These are phyloP conservation scores for Glycine soja DNA, from an alignment of 306 rosid genomes.

Conservation along the genomic window DNA sequence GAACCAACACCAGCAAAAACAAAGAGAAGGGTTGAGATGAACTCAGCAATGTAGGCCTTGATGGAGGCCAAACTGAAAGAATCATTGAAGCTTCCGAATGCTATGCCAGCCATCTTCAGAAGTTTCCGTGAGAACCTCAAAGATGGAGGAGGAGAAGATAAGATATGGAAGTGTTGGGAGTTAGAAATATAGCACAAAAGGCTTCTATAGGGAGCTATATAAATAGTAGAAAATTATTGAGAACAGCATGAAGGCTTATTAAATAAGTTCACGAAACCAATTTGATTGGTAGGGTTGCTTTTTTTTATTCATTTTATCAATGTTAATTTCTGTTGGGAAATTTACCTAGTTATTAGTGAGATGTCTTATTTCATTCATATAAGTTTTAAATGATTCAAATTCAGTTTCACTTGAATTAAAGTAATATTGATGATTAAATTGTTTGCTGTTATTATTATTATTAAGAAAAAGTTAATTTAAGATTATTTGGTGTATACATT, in stretches of 20 bases:
- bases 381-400: too few species aligned
- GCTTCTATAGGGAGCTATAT: conserved; percentile 38
- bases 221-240: conserved; percentile 34
- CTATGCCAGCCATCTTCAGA: conserved; percentile 69
- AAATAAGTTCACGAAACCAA: conserved; percentile 43
- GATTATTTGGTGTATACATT: too few species aligned
- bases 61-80: conserved; percentile 75
- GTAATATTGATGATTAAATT: too few species aligned
- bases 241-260: conserved; percentile 17
- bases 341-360: too few species aligned
- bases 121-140: background rate
- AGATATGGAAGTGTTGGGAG: conserved; percentile 25
- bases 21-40: conserved; percentile 90
- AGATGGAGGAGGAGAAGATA: conserved; percentile 41
- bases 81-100: conserved; percentile 78
- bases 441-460: too few species aligned
- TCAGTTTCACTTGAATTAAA: too few species aligned
- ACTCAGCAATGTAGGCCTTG: conserved; percentile 87
- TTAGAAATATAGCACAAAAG: conserved; percentile 47
- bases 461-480: too few species aligned
- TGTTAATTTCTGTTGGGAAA: too few species aligned
- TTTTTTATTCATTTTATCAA: too few species aligned
- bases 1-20: conserved; percentile 94
- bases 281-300: conserved; percentile 13
- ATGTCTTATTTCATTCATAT: too few species aligned